These are phyloP conservation scores for Fusarium domesticum DNA, from an alignment of 2,329 filamentous ascomycete genomes.

Conservation along the genomic window DNA sequence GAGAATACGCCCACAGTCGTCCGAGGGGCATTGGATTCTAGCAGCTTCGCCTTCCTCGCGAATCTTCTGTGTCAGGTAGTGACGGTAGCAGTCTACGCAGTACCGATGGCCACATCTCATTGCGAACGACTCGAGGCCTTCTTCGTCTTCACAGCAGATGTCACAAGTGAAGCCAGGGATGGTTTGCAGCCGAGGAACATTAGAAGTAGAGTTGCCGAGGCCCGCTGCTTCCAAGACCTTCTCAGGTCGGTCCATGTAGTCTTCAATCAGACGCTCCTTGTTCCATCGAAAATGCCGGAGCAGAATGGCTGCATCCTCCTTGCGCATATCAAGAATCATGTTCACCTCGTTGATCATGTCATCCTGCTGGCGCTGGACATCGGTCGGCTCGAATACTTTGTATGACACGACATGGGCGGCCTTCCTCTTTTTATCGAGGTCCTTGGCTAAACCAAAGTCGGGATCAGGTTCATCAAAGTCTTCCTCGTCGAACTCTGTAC, in stretches of 20 bases:
- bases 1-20: constrained; percentile 84
- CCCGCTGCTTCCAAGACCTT: constrained; percentile 82
- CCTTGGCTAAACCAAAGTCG: constrained; percentile 54
- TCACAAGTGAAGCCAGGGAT: constrained; percentile 82
- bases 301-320: constrained; percentile 87
- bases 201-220: constrained; percentile 62
- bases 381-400: constrained; percentile 73
- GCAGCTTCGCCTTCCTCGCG: constrained; percentile 93
- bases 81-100: constrained; percentile 86
- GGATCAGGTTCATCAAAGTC: constrained; percentile 57
- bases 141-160: constrained; percentile 90
- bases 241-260: constrained; percentile 88
- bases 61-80: constrained; percentile 91
- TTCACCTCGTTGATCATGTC: constrained; percentile 86
- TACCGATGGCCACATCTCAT: constrained; percentile 95
- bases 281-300: constrained; percentile 92
- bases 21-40: constrained; percentile 87
- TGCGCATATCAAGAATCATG: constrained; percentile 82
- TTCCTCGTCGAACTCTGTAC: constrained; percentile 54
- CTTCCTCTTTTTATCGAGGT: constrained; percentile 67
- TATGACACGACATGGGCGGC: constrained; percentile 81
- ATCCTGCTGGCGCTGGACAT: constrained; percentile 83
- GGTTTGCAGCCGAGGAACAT: constrained; percentile 64
- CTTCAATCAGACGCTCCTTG: constrained; percentile 89
- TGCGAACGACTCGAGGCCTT: constrained; percentile 76